Evolutionary conservation across 2,329 filamentous ascomycete genomes (phyloP).

Genomic region (Fusarium denticulatum): DNA sequence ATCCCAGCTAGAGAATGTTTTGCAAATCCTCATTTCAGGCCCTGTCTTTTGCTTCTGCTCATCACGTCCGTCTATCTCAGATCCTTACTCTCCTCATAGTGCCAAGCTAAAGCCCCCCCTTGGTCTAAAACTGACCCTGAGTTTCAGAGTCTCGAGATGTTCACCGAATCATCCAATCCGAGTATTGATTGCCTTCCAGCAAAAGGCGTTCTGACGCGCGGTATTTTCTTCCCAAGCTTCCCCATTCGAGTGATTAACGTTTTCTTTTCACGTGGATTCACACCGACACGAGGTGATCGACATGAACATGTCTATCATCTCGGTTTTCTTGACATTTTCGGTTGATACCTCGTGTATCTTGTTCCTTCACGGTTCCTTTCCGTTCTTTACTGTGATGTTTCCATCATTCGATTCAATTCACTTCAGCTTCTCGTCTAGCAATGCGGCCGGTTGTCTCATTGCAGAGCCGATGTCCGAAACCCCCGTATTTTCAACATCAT

Average conservation of each 20-base stretch:
- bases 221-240: not conserved
- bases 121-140: conserved; percentile 31
- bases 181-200: not conserved
- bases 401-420: not conserved
- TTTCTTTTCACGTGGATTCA: conserved; percentile 10
- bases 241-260: conserved; percentile 5
- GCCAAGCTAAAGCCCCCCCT: conserved; percentile 22
- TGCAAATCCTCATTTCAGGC: conserved; percentile 26
- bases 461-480: not conserved
- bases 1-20: not conserved
- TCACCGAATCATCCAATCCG: conserved; percentile 25
- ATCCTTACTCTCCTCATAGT: conserved; percentile 7
- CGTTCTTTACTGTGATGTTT: not conserved
- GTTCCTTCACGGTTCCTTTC: not conserved
- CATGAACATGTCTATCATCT: not conserved
- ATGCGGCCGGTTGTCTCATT: conserved; percentile 3
- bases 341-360: not conserved
- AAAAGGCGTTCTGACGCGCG: conserved; percentile 1
- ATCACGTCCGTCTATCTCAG: conserved; percentile 17
- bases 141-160: conserved; percentile 39
- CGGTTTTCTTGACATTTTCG: not conserved
- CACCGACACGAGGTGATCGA: conserved; percentile 24
- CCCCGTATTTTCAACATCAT: not conserved
- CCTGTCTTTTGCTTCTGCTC: not conserved
- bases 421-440: not conserved